These are phyloP conservation scores for Penicillium subrubescens DNA, from an alignment of 495 filamentous ascomycete genomes.

Conservation along the genomic window DNA sequence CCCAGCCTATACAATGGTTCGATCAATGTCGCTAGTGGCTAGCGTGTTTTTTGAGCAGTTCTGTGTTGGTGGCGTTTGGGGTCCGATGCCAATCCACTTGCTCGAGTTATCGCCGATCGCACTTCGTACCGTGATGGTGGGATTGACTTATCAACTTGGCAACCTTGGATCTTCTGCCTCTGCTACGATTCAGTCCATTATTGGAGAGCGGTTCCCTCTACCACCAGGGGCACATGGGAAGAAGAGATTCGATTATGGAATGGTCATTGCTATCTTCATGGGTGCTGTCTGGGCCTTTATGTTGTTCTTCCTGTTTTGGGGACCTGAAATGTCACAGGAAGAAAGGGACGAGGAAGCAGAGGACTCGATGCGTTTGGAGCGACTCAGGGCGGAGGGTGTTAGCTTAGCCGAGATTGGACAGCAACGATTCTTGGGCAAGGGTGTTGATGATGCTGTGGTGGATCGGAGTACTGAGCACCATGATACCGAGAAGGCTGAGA, in stretches of 20 bases:
- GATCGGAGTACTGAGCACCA: background rate
- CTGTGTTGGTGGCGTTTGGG: conserved; percentile 81
- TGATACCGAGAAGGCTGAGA: conserved; percentile 11
- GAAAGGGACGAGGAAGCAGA: conserved; percentile 35
- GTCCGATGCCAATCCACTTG: conserved; percentile 75
- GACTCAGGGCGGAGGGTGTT: conserved; percentile 28
- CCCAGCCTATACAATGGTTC: conserved; percentile 34
- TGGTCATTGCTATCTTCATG: conserved; percentile 89
- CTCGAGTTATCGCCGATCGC: conserved; percentile 80
- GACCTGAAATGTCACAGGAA: conserved; percentile 64
- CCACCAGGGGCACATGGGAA: conserved; percentile 38
- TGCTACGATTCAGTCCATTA: conserved; percentile 76
- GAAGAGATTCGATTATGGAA: conserved; percentile 76
- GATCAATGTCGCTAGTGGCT: conserved; percentile 33
- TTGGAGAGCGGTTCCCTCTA: conserved; percentile 76
- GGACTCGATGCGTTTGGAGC: conserved; percentile 29
- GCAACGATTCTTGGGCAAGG: conserved; percentile 11
- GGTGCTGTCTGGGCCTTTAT: conserved; percentile 79
- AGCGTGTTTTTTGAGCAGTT: conserved; percentile 65
- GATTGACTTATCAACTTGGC: conserved; percentile 80
- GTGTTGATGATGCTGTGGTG: background rate
- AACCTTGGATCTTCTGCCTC: conserved; percentile 77
- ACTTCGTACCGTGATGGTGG: conserved; percentile 79
- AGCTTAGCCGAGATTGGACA: conserved; percentile 26
- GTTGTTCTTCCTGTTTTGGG: conserved; percentile 69